A percentile compares a stretch with the other conserved stretches of the same genome.
Conservation (phyloP, 805 yeast genomes). For the Priceomyces castillae region DNA sequence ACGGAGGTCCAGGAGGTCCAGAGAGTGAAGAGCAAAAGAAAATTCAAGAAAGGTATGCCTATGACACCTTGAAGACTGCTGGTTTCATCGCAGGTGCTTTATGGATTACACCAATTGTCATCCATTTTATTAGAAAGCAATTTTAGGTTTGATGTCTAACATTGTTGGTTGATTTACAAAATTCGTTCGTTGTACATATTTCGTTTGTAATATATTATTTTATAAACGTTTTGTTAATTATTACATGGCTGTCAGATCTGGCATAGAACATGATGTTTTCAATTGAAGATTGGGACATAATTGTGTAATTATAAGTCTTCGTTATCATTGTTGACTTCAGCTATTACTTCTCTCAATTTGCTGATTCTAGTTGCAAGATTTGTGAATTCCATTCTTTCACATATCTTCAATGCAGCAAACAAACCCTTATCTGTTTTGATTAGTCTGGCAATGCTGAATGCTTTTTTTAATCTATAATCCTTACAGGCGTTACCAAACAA, state of each 20-base stretch:
- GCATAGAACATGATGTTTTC: background rate
- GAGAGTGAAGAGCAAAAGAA: conserved; percentile 62
- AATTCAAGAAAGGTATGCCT: conserved; percentile 60
- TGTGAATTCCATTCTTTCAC: conserved; percentile 55
- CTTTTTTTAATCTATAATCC: conserved; percentile 60
- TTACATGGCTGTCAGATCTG: background rate
- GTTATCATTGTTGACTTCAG: conserved; percentile 17
- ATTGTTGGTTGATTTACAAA: background rate
- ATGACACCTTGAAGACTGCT: conserved; percentile 57
- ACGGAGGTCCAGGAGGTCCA: conserved; percentile 49
- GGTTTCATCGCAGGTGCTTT: conserved; percentile 62
- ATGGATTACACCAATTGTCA: conserved; percentile 55
- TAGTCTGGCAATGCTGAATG: conserved; percentile 65
- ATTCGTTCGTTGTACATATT: conserved; percentile 1
- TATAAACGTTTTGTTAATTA: conserved; percentile 1
- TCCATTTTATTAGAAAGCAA: conserved; percentile 53
- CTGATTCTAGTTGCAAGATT: conserved; percentile 37
- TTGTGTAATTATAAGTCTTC: conserved; percentile 1
- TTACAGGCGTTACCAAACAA: conserved; percentile 73
- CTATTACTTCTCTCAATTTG: conserved; percentile 35
- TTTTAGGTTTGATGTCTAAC: conserved; percentile 21
- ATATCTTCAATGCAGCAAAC: conserved; percentile 79
- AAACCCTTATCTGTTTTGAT: conserved; percentile 76
- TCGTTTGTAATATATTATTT: conserved; percentile 2
- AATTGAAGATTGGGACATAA: background rate